Conservation (phyloP, 208 protist species). For the Acanthamoeba sp. region DNA sequence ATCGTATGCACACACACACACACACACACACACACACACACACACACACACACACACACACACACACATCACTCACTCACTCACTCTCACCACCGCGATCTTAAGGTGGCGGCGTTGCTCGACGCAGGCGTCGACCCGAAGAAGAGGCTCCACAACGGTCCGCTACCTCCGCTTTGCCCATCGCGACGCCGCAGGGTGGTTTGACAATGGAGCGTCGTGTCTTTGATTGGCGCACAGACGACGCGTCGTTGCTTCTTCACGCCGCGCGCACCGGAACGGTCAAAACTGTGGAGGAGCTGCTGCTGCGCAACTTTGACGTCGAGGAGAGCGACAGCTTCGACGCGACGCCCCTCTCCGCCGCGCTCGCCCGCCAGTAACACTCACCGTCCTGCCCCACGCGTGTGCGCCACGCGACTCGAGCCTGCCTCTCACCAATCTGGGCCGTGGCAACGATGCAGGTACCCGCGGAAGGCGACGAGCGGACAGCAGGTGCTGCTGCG, state of each 20-base stretch:
- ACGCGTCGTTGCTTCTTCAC: not conserved
- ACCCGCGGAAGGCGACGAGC: not conserved
- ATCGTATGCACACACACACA: not conserved
- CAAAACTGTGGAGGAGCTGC: conserved; percentile 11
- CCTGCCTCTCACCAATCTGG: no score
- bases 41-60: no score
- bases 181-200: no score
- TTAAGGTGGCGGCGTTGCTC: not conserved
- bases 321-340: conserved; percentile 55
- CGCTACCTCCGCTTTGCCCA: not conserved
- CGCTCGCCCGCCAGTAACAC: not conserved
- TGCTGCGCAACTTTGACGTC: conserved; percentile 17
- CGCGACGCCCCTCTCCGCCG: not conserved
- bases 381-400: not conserved
- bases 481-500: not conserved
- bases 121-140: not conserved
- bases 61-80: no score
- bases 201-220: not conserved
- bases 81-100: not conserved
- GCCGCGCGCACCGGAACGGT: not conserved
- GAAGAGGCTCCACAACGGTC: not conserved
- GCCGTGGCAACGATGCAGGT: not conserved
- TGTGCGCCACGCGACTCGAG: no score
- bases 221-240: not conserved
- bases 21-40: no score